Evolutionary conservation across 106 monocot species (phyloP).

Genomic region (Dioscorea alata): DNA sequence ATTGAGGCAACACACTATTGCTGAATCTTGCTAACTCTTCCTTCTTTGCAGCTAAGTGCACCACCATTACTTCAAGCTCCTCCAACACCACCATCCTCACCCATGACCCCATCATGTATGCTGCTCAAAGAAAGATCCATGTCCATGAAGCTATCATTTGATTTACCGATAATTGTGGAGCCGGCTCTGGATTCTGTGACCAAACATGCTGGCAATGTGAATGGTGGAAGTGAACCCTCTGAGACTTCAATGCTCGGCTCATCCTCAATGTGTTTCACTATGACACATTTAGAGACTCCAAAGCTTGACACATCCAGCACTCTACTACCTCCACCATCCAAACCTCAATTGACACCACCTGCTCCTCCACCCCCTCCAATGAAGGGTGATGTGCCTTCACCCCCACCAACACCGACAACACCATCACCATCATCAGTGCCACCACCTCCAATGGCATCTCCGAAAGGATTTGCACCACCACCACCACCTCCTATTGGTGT

Average conservation of each 20-base stretch:
- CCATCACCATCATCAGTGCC: no score
- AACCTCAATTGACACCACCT: slow-evolving; percentile 6
- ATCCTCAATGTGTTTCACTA: neutral
- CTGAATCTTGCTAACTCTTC: neutral
- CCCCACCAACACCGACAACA: neutral
- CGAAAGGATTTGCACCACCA: slow-evolving; percentile 8
- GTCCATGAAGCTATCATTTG: neutral
- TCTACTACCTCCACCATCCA: no score
- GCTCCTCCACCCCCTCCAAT: slow-evolving; percentile 18
- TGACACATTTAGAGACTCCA: neutral
- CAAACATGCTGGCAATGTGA: neutral
- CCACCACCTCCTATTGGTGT: slow-evolving; percentile 24
- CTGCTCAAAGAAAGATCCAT: slow-evolving; percentile 7
- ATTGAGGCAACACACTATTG: no score
- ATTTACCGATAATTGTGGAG: no score
- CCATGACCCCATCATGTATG: slow-evolving; percentile 6
- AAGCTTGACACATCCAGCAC: no score
- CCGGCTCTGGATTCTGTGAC: no score
- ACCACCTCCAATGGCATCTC: neutral
- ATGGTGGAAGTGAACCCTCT: neutral
- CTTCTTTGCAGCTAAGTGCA: slow-evolving; percentile 2
- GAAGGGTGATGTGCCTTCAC: slow-evolving; percentile 3
- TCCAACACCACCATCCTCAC: slow-evolving; percentile 28
- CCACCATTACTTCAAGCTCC: neutral
- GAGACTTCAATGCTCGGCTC: slow-evolving; percentile 9